A percentile compares a stretch with the other conserved stretches of the same genome.
Evolutionary conservation across 2,329 filamentous ascomycete species (phyloP).

Genomic region (Calonectria leucothoes): DNA sequence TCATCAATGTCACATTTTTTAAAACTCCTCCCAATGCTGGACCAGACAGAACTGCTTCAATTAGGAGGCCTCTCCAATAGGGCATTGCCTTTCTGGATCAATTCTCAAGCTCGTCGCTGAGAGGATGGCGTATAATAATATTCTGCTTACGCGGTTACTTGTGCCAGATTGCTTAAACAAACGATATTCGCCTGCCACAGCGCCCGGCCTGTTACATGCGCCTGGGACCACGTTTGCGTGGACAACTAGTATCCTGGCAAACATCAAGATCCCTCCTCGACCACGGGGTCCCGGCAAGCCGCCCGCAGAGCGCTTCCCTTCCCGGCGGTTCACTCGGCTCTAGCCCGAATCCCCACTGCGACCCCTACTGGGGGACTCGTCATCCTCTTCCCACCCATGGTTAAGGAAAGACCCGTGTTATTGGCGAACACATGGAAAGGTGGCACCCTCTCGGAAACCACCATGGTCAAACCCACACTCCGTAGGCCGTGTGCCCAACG

Average conservation of each 20-base stretch:
- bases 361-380: constrained; percentile 48
- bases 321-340: constrained; percentile 53
- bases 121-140: not conserved
- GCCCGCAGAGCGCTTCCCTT: constrained; percentile 41
- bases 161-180: constrained; percentile 24
- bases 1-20: not conserved
- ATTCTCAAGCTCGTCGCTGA: not conserved
- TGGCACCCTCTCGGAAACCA: constrained; percentile 41
- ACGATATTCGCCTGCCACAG: constrained; percentile 24
- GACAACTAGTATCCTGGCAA: constrained; percentile 29
- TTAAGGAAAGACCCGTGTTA: constrained; percentile 48
- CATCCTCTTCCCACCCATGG: constrained; percentile 45
- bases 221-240: constrained; percentile 3
- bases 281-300: constrained; percentile 36
- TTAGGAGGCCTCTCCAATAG: not conserved
- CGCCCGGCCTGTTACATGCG: constrained; percentile 40
- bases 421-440: constrained; percentile 47
- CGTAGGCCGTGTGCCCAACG: constrained; percentile 39
- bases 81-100: constrained; percentile 11
- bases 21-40: not conserved
- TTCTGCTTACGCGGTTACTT: not conserved
- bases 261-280: constrained; percentile 43
- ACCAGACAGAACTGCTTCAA: not conserved
- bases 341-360: constrained; percentile 49
- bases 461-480: constrained; percentile 37